Evolutionary conservation across 2,329 filamentous ascomycete genomes (phyloP), one percentile per base, ranked within the genome.

Genomic region (Calonectria pseudoturangicola): DNA sequence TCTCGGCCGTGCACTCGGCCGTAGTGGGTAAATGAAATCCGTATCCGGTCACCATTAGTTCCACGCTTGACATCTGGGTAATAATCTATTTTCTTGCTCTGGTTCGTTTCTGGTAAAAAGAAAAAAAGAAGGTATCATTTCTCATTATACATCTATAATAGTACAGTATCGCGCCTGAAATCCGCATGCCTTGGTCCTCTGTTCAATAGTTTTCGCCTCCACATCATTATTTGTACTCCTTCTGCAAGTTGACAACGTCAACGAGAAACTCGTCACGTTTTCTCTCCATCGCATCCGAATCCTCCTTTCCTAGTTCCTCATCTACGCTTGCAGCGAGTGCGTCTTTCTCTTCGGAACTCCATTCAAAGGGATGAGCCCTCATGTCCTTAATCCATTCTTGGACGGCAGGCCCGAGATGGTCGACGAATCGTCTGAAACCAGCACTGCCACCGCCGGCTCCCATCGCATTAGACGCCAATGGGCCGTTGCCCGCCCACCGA

Each of bases 81-180:
- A 33, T 33, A 33, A 33, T 33, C 9, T 5, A 33, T 33, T 9
- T 33, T 33, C 9, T 33, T 33, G 30, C 30, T 5, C 4, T 33
- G 9, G 9, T 33, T 33, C 30, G 30, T 21, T 21, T 21, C 21
- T 21, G 30, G 30, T 9, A 36, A 10, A 9, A 36, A 36, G 12
- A 48, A 5, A 48, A 48, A 48, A 10, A 7, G 27, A 58, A 60
- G 13, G 7, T 60, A 18, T 60, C 54, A 60, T 60, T 60, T 41
- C 54, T 60, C 54, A 39, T 60, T 41, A 60, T 60, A 60, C 54
- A 60, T 27, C 25, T 60, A 25, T 60, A 3, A 25, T 60, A 41
- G 54, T 60, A 60, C 54, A 60, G 33, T 41, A 33, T 60, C 41
- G 13, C 27, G n/a, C 12, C 0, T 16, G 54, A 60, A 60, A 39